Percentiles rank a stretch among this genome's conserved stretches.
phyloP scores from a whole-genome alignment of 1,139 yeast species.

The Cylindricascospora bacillispora region DNA sequence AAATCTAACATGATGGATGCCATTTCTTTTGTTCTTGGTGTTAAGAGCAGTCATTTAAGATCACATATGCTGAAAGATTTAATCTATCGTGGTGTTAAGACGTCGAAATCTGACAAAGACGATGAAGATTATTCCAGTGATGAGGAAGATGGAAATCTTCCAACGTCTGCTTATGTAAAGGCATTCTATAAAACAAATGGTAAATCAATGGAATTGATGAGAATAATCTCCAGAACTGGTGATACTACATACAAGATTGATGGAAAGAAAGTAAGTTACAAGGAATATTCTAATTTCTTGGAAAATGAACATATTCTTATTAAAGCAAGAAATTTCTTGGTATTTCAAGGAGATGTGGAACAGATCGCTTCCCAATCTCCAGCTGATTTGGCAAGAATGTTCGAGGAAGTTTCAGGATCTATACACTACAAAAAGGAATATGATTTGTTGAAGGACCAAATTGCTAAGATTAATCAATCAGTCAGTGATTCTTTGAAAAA shows the following conservation, averaged over 20 bases:
- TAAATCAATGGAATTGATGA: constrained; percentile 28
- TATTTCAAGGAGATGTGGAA: constrained; percentile 96
- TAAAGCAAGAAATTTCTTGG: constrained; percentile 83
- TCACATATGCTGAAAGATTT: constrained; percentile 64
- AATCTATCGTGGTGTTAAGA: constrained; percentile 58
- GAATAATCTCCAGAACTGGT: constrained; percentile 46
- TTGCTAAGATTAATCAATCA: constrained; percentile 53
- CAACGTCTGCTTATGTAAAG: constrained; percentile 65
- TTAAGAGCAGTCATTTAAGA: constrained; percentile 63
- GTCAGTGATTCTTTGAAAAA: constrained; percentile 57
- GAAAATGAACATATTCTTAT: constrained; percentile 76
- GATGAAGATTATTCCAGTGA: constrained; percentile 14
- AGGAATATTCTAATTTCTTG: constrained; percentile 52
- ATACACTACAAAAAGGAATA: constrained; percentile 54
- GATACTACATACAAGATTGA: constrained; percentile 61
- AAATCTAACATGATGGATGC: constrained; percentile 98
- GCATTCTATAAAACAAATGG: constrained; percentile 59
- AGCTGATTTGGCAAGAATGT: constrained; percentile 52
- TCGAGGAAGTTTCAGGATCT: constrained; percentile 82
- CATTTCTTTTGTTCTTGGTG: constrained; percentile 86
- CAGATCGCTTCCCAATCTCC: constrained; percentile 85
- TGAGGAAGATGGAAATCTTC: constrained; percentile 15
- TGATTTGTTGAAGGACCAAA: constrained; percentile 52
- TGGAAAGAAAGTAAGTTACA: constrained; percentile 46
- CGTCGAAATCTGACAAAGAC: constrained; percentile 11